phyloP scores from a whole-genome alignment of 495 filamentous ascomycete species.

The Hypoxylon fragiforme region DNA sequence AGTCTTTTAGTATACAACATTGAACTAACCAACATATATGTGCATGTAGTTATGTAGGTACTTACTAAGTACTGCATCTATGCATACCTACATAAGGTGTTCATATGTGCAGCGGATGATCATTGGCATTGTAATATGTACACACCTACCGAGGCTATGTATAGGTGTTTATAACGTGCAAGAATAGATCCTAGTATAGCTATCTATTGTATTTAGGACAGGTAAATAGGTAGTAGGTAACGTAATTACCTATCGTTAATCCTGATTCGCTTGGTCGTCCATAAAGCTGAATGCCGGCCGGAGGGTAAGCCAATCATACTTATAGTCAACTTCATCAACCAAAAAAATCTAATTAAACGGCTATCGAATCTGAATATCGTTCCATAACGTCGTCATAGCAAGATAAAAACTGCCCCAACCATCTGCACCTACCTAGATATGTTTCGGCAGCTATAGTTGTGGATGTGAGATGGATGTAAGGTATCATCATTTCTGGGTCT shows the following conservation, averaged over 20 bases:
- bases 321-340: slow-evolving; percentile 10
- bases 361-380: slow-evolving; percentile 23
- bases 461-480: slow-evolving; percentile 18
- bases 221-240: slow-evolving; percentile 9
- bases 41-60: too few species aligned
- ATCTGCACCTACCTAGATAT: slow-evolving; percentile 1
- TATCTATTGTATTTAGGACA: background rate
- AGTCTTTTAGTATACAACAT: too few species aligned
- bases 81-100: too few species aligned
- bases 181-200: too few species aligned
- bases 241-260: slow-evolving; percentile 16
- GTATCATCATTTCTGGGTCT: slow-evolving; percentile 14
- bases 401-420: slow-evolving; percentile 24
- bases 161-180: too few species aligned
- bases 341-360: slow-evolving; percentile 23
- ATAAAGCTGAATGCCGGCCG: slow-evolving; percentile 28
- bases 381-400: slow-evolving; percentile 36
- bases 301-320: slow-evolving; percentile 25
- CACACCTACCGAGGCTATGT: too few species aligned
- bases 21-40: too few species aligned
- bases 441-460: slow-evolving; percentile 23
- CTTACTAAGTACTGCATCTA: too few species aligned
- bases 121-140: slow-evolving; percentile 21
- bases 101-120: too few species aligned
- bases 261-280: slow-evolving; percentile 19